phyloP scores from a whole-genome alignment of 192 early-diverging fungal genomes.

The Umbelopsis sp. region DNA sequence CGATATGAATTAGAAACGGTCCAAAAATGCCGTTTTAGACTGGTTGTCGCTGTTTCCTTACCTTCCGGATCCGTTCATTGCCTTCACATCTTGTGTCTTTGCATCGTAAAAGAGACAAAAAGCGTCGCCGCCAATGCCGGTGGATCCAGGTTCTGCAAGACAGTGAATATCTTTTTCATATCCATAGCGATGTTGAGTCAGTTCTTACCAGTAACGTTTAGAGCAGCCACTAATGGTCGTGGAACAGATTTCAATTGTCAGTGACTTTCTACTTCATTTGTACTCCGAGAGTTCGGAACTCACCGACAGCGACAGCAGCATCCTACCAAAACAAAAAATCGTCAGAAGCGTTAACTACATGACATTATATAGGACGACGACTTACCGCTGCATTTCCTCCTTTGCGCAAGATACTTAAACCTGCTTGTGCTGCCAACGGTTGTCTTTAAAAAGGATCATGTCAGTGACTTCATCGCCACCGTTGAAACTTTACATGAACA shows the following conservation, averaged over 20 bases:
- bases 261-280: neutral
- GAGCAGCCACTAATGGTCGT: conserved; percentile 55
- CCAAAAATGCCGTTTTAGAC: no score
- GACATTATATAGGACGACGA: neutral
- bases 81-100: conserved; percentile 53
- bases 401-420: conserved; percentile 58
- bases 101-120: conserved; percentile 80
- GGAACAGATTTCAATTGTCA: neutral
- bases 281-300: neutral
- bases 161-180: neutral
- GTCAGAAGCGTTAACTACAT: neutral
- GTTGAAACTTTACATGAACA: neutral
- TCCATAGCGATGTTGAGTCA: neutral
- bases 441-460: conserved; percentile 51
- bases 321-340: conserved; percentile 37
- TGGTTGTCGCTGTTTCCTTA: neutral
- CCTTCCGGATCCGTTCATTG: conserved; percentile 67
- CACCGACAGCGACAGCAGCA: conserved; percentile 64
- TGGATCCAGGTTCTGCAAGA: conserved; percentile 65
- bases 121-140: conserved; percentile 80
- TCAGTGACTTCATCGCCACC: neutral
- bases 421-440: conserved; percentile 71
- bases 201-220: conserved; percentile 64
- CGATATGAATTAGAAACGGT: neutral
- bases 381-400: conserved; percentile 80